Evolutionary conservation across 352 stramenopile genomes (phyloP), one percentile per base, ranked within the genome.

Genomic region (Phytophthora fragariae): DNA sequence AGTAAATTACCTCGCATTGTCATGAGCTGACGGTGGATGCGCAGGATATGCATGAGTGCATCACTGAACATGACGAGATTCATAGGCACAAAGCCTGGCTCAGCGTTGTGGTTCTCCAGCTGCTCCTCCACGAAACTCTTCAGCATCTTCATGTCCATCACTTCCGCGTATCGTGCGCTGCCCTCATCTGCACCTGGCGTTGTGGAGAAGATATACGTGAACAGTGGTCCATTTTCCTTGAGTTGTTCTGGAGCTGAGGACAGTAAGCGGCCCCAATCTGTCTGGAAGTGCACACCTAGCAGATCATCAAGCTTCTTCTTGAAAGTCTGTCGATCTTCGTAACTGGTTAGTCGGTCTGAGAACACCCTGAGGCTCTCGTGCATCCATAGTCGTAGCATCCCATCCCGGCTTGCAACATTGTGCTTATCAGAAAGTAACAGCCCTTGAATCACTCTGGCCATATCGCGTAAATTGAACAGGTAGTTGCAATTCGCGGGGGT

Each of bases 61-160:
- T 98, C 94, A 17, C 94, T 88, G 67, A 97, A 98, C 78, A 98
- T 91, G 17, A 98, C 92, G 14, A 98, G 77, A 49, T 97, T 95
- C 91, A 98, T 97, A 1, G 90, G 89, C 2, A 97, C 72, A 37
- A 94, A 93, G 0, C 92, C 92, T 15, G 90, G 88, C 53, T 97
- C 91, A 5, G 94, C 88, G 58, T 97, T 97, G 77, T 98, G 94
- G 57, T 97, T 96, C 58, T 98, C 92, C 12, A 97, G 79, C 54
- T 96, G 91, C 59, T 98, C 92, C 67, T 98, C 92, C 0, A 98
- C 81, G 56, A 97, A 95, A 37, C 73, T 79, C 76, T 98, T 97
- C 19, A 98, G 82, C 67, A 80, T 68, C 53, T 93, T 93, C 73
- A 97, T 88, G 50, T 98, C 93, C 60, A 85, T 83, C 5, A 96